phyloP scores from a whole-genome alignment of 1,284 basidiomycete genomes.

The Trichosporon asahii region DNA sequence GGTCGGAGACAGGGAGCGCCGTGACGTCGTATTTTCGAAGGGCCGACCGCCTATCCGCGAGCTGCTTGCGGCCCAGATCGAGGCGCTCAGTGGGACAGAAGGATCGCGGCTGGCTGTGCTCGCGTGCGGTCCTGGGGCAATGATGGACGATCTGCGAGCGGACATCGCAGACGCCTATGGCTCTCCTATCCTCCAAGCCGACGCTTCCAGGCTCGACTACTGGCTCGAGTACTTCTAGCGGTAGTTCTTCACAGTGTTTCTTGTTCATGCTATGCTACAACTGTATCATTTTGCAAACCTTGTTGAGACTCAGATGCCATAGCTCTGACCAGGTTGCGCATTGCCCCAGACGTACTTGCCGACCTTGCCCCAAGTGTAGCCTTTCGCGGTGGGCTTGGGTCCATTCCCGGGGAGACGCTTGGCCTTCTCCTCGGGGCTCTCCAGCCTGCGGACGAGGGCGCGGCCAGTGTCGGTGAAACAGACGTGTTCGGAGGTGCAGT shows the following conservation, averaged over 20 bases:
- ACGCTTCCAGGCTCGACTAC: constrained; percentile 28
- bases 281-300: not conserved
- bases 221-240: constrained; percentile 31
- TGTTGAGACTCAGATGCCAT: too few species aligned
- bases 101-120: constrained; percentile 28
- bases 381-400: not conserved
- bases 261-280: not conserved
- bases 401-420: not conserved
- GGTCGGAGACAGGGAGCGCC: not conserved
- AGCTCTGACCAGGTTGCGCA: too few species aligned
- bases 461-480: not conserved
- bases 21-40: not conserved
- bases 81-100: constrained; percentile 15
- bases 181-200: constrained; percentile 19
- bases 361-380: not conserved
- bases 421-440: not conserved
- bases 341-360: not conserved
- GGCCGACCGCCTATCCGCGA: constrained; percentile 30
- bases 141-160: constrained; percentile 37
- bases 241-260: not conserved
- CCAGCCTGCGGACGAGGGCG: not conserved
- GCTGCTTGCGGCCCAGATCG: constrained; percentile 19
- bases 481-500: not conserved
- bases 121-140: constrained; percentile 34
- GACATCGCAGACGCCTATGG: constrained; percentile 28